A percentile compares a stretch with the other conserved stretches of the same genome.
These are phyloP conservation scores for Microsporum canis DNA, from an alignment of 2,329 filamentous ascomycete species.

Conservation along the genomic window DNA sequence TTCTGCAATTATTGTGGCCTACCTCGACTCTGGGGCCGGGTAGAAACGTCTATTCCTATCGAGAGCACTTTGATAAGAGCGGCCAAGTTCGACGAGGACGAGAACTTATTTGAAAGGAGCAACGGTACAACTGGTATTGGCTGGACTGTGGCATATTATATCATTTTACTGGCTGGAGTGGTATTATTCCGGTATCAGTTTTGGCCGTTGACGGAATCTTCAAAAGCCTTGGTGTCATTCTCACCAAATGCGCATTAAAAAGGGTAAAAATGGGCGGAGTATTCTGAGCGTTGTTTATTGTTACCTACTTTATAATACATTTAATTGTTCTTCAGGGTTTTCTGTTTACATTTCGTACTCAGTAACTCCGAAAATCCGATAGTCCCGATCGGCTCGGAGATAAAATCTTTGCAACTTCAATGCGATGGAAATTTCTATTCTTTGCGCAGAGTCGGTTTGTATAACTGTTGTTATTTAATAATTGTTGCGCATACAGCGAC, in stretches of 20 bases:
- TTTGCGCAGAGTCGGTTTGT: neutral
- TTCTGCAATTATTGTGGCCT: conserved; percentile 93
- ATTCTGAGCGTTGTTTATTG: neutral
- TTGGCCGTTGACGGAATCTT: conserved; percentile 56
- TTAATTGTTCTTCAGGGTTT: neutral
- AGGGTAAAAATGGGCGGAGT: neutral
- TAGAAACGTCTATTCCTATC: conserved; percentile 44
- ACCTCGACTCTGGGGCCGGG: conserved; percentile 70
- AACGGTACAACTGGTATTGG: conserved; percentile 28
- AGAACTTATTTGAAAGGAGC: conserved; percentile 20
- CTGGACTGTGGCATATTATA: conserved; percentile 74
- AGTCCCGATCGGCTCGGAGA: conserved; percentile 3
- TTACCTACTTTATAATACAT: neutral
- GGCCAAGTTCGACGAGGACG: conserved; percentile 28
- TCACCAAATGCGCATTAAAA: neutral
- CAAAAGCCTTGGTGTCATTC: conserved; percentile 28
- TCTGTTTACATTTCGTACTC: too few species aligned
- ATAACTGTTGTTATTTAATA: neutral
- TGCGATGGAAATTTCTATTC: neutral
- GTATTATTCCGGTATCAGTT: conserved; percentile 59
- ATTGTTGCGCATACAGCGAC: neutral
- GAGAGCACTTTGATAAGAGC: conserved; percentile 26
- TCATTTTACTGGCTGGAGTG: conserved; percentile 60
- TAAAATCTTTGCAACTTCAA: neutral
- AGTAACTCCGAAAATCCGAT: neutral